phyloP scores from a whole-genome alignment of 2,329 filamentous ascomycete genomes.

The Fusarium piperis region DNA sequence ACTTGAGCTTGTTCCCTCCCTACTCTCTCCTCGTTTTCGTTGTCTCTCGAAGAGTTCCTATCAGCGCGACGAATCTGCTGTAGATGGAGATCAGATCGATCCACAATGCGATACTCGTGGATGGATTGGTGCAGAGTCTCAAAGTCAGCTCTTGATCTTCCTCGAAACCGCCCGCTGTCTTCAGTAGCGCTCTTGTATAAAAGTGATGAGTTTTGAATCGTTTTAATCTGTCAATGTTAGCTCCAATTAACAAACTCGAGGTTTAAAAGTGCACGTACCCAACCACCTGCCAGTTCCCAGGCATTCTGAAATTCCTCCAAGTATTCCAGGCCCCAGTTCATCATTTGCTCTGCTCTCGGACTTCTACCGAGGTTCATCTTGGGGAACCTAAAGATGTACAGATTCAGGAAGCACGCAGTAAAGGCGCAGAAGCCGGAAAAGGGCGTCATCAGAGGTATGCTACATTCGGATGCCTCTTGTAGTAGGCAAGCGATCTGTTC shows the following conservation, averaged over 20 bases:
- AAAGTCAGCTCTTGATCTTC: conserved; percentile 33
- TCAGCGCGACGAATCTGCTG: conserved; percentile 36
- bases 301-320: conserved; percentile 35
- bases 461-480: conserved; percentile 50
- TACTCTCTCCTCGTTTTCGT: neutral
- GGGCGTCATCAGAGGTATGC: conserved; percentile 50
- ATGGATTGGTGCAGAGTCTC: conserved; percentile 34
- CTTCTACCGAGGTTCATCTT: conserved; percentile 49
- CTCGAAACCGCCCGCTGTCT: conserved; percentile 26
- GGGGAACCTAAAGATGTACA: conserved; percentile 53
- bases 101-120: conserved; percentile 32
- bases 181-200: conserved; percentile 35
- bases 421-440: conserved; percentile 59
- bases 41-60: conserved; percentile 2
- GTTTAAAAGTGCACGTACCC: neutral
- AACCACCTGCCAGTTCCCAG: conserved; percentile 36
- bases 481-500: conserved; percentile 49
- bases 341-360: conserved; percentile 21
- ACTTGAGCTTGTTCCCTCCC: neutral
- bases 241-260: rapidly evolving
- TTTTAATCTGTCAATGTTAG: conserved; percentile 35
- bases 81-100: conserved; percentile 33
- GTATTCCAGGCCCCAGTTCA: conserved; percentile 35
- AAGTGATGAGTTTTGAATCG: conserved; percentile 32
- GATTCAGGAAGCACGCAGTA: conserved; percentile 54